These are phyloP conservation scores for Pythium oligandrum DNA, from an alignment of 352 stramenopile species.

Conservation along the genomic window DNA sequence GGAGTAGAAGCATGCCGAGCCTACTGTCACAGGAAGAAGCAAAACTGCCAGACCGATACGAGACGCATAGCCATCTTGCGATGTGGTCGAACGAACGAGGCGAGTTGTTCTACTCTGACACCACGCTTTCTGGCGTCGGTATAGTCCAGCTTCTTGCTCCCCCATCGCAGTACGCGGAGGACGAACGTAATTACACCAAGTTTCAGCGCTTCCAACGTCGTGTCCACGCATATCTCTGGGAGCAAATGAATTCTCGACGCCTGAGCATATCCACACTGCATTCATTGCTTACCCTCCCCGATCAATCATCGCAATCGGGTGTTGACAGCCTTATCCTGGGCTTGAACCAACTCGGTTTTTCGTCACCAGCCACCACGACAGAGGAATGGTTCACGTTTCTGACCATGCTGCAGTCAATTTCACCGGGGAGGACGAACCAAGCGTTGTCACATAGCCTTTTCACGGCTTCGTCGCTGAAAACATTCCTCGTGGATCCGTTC, in stretches of 20 bases:
- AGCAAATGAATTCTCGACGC: background rate
- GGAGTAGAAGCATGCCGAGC: background rate
- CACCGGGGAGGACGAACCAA: background rate
- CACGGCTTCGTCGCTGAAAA: constrained; percentile 1
- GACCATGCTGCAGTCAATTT: background rate
- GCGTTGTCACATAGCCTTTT: background rate
- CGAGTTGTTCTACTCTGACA: constrained; percentile 9
- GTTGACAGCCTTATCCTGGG: no score
- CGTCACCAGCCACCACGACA: background rate
- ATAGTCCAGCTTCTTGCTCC: background rate
- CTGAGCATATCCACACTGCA: constrained; percentile 2
- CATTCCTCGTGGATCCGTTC: constrained; percentile 16
- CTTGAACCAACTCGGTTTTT: background rate
- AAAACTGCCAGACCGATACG: background rate
- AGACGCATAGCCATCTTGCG: constrained; percentile 6
- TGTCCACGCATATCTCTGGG: constrained; percentile 12
- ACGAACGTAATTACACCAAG: background rate
- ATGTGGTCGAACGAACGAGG: background rate
- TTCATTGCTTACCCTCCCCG: background rate
- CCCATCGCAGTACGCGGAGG: background rate
- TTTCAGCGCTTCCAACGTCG: background rate
- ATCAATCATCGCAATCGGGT: background rate
- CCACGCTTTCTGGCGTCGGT: no score
- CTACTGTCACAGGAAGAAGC: background rate
- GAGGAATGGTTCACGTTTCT: constrained; percentile 11